A percentile compares a stretch with the other conserved stretches of the same genome.
Conservation (phyloP, 2,329 filamentous ascomycete species). For the Trichophyton verrucosum region DNA sequence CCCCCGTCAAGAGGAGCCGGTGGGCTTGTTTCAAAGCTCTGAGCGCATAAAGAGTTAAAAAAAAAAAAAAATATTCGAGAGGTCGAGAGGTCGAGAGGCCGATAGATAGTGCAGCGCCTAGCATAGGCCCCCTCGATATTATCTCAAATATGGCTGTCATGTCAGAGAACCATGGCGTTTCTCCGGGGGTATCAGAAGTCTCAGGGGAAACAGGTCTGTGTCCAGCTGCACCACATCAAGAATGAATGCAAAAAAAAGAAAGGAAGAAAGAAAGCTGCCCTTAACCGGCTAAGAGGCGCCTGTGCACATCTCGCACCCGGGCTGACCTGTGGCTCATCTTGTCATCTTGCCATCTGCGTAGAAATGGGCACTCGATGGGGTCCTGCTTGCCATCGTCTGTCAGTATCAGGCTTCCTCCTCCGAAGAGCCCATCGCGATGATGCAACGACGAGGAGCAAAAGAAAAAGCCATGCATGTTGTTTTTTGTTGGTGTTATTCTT, state of each 20-base stretch:
- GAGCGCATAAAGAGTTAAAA: constrained; percentile 1
- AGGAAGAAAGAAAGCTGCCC: background rate
- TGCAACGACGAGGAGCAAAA: background rate
- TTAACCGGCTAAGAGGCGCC: background rate
- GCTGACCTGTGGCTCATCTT: background rate
- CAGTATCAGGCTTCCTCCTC: background rate
- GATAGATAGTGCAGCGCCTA: background rate
- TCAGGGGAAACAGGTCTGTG: background rate
- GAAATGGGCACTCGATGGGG: too few relatives aligned
- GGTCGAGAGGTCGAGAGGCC: too few relatives aligned
- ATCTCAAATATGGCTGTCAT: background rate
- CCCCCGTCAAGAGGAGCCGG: constrained; percentile 1
- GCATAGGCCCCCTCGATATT: background rate
- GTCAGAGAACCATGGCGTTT: background rate
- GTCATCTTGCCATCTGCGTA: background rate
- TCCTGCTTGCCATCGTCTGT: too few relatives aligned
- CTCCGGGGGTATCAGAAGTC: background rate
- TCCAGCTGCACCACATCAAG: background rate
- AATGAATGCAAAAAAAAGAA: background rate
- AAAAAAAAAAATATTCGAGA: background rate
- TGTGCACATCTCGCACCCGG: background rate
- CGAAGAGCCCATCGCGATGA: background rate
- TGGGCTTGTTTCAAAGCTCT: constrained; percentile 2
- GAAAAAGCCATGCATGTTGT: background rate
- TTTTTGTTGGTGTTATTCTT: too few relatives aligned